Conservation (phyloP, 352 stramenopile species). For the Pythium biforme region DNA sequence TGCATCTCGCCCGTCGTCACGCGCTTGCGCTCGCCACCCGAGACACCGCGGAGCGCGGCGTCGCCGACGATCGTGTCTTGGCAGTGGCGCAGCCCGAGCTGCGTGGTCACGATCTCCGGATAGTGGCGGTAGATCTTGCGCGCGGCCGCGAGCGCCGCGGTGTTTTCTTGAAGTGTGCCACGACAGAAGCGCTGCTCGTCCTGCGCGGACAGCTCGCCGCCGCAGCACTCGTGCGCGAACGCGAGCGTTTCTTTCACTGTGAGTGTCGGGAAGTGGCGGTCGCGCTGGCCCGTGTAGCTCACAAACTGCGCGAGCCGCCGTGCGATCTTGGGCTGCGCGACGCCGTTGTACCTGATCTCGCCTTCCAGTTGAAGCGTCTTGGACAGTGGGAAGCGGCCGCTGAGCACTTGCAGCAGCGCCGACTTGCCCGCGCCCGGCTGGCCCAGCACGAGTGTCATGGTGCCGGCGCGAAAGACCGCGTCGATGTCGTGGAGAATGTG, state of each 20-base stretch:
- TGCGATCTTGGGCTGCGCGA: too few species aligned
- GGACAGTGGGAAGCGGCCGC: constrained; percentile 42
- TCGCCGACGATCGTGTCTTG: constrained; percentile 64
- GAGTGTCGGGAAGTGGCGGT: constrained; percentile 45
- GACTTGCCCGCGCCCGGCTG: constrained; percentile 31
- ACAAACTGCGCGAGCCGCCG: constrained; percentile 41
- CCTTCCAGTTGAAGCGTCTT: constrained; percentile 40
- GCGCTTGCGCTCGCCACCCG: constrained; percentile 61
- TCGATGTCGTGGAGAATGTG: constrained; percentile 30
- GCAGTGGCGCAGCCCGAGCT: constrained; percentile 35
- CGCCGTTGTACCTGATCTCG: constrained; percentile 51
- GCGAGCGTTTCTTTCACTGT: constrained; percentile 49
- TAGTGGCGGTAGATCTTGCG: constrained; percentile 34
- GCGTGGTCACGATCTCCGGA: constrained; percentile 45
- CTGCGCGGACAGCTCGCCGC: constrained; percentile 26
- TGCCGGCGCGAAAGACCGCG: constrained; percentile 27
- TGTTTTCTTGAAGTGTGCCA: constrained; percentile 44
- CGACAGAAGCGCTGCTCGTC: constrained; percentile 33
- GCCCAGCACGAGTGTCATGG: constrained; percentile 27
- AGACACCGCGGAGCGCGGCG: constrained; percentile 49
- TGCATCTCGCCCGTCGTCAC: constrained; percentile 81
- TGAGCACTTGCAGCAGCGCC: constrained; percentile 54
- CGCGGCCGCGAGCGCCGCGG: constrained; percentile 32
- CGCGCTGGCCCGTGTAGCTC: constrained; percentile 46
- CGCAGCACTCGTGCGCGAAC: constrained; percentile 55